Evolutionary conservation across 805 yeast genomes (phyloP).

Genomic region (Tetrapisispora phaffii): DNA sequence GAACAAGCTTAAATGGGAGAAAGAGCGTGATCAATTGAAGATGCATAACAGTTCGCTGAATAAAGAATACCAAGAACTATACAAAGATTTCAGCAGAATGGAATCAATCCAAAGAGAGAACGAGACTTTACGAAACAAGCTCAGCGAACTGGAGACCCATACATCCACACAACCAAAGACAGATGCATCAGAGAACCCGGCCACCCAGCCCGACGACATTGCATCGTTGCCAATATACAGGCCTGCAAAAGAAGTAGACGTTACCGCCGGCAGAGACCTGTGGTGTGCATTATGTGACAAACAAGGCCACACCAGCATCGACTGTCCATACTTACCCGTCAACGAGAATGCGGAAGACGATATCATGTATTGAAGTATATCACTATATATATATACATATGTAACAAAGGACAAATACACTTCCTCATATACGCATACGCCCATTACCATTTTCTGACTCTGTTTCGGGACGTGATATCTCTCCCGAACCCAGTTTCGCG

Average conservation of each 20-base stretch:
- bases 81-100: conserved; percentile 16
- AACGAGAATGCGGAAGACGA: background rate
- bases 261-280: conserved; percentile 59
- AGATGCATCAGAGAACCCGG: background rate
- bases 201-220: too few relatives aligned
- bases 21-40: conserved; percentile 22
- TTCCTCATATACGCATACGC: too few relatives aligned
- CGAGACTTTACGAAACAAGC: conserved; percentile 17
- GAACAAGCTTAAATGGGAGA: conserved; percentile 18
- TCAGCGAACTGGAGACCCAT: conserved; percentile 26
- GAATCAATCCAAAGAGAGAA: background rate
- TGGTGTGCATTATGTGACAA: conserved; percentile 95
- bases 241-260: conserved; percentile 31
- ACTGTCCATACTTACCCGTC: conserved; percentile 48
- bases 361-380: background rate
- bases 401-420: too few relatives aligned
- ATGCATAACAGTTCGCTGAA: conserved; percentile 22
- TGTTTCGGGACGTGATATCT: too few relatives aligned
- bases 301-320: conserved; percentile 76
- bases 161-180: background rate
- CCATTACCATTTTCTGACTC: too few relatives aligned
- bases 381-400: too few relatives aligned
- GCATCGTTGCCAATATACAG: conserved; percentile 26
- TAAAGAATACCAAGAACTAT: conserved; percentile 20
- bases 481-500: too few relatives aligned